These are phyloP conservation scores for Cercophora samala DNA, from an alignment of 495 filamentous ascomycete genomes.

Conservation along the genomic window DNA sequence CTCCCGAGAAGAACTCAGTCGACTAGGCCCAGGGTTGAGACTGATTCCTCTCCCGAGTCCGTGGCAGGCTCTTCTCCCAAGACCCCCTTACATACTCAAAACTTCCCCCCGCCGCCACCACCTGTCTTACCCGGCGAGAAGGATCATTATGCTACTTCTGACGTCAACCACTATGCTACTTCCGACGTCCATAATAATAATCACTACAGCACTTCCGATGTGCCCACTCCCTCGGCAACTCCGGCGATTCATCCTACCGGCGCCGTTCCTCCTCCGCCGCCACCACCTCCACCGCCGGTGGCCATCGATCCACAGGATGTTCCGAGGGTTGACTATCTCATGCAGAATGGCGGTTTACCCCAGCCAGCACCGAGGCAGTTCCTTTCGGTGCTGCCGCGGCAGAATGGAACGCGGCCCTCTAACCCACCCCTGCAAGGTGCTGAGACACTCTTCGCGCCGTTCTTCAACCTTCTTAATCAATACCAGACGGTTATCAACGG, in stretches of 20 bases:
- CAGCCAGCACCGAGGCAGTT: constrained; percentile 63
- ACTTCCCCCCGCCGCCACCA: constrained; percentile 46
- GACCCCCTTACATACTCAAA: constrained; percentile 53
- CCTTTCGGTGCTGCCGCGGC: constrained; percentile 51
- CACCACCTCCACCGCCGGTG: constrained; percentile 79
- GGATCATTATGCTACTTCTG: constrained; percentile 24
- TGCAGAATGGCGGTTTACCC: constrained; percentile 78
- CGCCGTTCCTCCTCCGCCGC: constrained; percentile 56
- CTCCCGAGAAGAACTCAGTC: constrained; percentile 55
- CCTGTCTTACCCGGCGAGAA: constrained; percentile 37
- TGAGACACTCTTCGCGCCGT: constrained; percentile 70
- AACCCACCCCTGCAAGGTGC: constrained; percentile 56
- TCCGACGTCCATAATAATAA: constrained; percentile 21
- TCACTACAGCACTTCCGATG: constrained; percentile 28
- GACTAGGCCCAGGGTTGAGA: constrained; percentile 32
- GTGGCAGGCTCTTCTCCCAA: constrained; percentile 54
- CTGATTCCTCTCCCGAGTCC: constrained; percentile 46
- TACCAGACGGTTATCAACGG: constrained; percentile 76
- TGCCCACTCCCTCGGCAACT: constrained; percentile 42
- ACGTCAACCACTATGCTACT: constrained; percentile 41
- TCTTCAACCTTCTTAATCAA: constrained; percentile 76
- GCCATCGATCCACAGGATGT: constrained; percentile 57
- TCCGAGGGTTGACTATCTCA: constrained; percentile 83
- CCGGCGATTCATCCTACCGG: constrained; percentile 25
- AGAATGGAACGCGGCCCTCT: constrained; percentile 47